These are phyloP conservation scores for Vitis rupestris DNA, from an alignment of 164 flowering plant species.

Conservation along the genomic window DNA sequence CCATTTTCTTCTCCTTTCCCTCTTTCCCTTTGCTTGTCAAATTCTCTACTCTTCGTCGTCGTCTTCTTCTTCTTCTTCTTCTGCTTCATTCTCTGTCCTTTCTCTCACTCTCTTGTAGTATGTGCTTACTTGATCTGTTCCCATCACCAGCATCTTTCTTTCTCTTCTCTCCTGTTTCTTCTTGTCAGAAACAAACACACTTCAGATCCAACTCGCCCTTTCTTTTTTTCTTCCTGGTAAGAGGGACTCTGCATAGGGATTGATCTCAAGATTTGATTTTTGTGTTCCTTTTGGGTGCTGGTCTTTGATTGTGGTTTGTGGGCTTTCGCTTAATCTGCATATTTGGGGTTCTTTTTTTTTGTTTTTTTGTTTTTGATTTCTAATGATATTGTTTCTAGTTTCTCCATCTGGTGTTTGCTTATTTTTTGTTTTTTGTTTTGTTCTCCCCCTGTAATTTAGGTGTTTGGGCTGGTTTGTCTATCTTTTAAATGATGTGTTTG, in stretches of 20 bases:
- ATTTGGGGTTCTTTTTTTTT: neutral
- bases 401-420: neutral
- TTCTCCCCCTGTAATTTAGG: no score
- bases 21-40: no score
- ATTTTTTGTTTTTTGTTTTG: neutral
- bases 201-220: slow-evolving; percentile 18
- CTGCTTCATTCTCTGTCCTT: neutral
- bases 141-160: neutral
- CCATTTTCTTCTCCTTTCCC: no score
- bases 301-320: slow-evolving; percentile 1
- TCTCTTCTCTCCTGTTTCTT: neutral
- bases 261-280: slow-evolving; percentile 8
- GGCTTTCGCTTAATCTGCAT: slow-evolving; percentile 1
- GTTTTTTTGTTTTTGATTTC: neutral
- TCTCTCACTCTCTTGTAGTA: neutral
- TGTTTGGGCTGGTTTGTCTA: neutral
- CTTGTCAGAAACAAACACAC: slow-evolving; percentile 1
- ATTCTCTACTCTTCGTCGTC: no score
- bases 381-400: neutral
- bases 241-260: slow-evolving; percentile 28
- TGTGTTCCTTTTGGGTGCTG: neutral
- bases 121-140: slow-evolving; percentile 1
- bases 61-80: neutral
- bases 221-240: neutral
- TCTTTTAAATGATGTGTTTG: neutral